Evolutionary conservation across 1,284 basidiomycete genomes (phyloP).

Genomic region (Apiotrichum domesticum): DNA sequence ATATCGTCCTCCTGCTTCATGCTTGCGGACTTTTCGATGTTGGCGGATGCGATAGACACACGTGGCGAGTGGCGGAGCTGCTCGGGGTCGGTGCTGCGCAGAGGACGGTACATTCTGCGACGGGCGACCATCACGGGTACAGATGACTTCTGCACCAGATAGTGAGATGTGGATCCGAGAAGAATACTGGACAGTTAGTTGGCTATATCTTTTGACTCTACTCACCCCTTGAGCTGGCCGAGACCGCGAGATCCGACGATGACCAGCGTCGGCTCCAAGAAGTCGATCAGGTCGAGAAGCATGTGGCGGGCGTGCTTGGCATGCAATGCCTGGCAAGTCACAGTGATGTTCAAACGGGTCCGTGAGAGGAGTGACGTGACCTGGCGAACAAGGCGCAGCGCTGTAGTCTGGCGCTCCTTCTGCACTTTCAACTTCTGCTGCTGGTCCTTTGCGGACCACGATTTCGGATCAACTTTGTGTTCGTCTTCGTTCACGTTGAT

Average conservation of each 20-base stretch:
- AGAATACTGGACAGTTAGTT: conserved; percentile 59
- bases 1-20: conserved; percentile 47
- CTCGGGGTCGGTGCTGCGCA: conserved; percentile 48
- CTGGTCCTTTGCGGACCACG: conserved; percentile 61
- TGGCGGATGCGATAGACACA: conserved; percentile 76
- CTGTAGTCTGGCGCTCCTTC: conserved; percentile 85
- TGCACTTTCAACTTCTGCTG: conserved; percentile 71
- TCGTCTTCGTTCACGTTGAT: conserved; percentile 93
- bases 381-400: conserved; percentile 80
- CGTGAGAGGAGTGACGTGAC: conserved; percentile 83
- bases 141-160: conserved; percentile 86
- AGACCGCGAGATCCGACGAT: conserved; percentile 92
- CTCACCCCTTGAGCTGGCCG: conserved; percentile 80
- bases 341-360: conserved; percentile 75
- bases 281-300: conserved; percentile 86
- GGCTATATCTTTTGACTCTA: background rate
- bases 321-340: conserved; percentile 91
- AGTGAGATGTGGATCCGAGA: conserved; percentile 94
- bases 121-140: conserved; percentile 90
- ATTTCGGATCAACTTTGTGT: conserved; percentile 77
- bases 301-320: conserved; percentile 91
- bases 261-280: conserved; percentile 82
- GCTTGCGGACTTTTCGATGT: conserved; percentile 58
- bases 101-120: conserved; percentile 68
- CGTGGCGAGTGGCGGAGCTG: conserved; percentile 52